A percentile compares a stretch with the other conserved stretches of the same genome.
Conservation (phyloP, 306 rosid genomes). For the Malus sylvestris region DNA sequence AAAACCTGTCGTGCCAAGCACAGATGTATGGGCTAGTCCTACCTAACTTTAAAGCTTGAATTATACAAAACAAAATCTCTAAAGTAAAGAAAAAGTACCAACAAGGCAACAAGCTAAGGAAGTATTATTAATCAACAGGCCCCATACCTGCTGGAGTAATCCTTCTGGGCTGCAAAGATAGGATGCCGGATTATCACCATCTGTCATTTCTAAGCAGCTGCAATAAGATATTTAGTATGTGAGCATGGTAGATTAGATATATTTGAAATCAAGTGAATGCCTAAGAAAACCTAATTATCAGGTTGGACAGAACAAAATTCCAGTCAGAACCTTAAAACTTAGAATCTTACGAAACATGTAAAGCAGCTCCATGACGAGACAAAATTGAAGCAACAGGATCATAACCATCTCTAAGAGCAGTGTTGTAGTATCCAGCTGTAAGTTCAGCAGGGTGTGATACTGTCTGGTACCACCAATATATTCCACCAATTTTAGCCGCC, state of each 20-base stretch:
- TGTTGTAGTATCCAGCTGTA: slow-evolving; percentile 36
- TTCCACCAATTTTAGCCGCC: slow-evolving; percentile 35
- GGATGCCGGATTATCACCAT: slow-evolving; percentile 9
- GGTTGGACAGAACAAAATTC: neutral
- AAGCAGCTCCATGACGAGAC: slow-evolving; percentile 34
- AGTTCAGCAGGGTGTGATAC: slow-evolving; percentile 32
- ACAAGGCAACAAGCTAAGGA: neutral
- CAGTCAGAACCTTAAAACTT: neutral
- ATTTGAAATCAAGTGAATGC: neutral
- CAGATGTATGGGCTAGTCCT: neutral
- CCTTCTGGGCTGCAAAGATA: slow-evolving; percentile 33
- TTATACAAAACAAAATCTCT: neutral
- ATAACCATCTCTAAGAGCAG: slow-evolving; percentile 27
- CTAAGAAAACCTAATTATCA: neutral
- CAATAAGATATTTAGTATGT: slow-evolving; percentile 3
- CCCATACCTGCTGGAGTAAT: slow-evolving; percentile 26
- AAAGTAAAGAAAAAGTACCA: neutral
- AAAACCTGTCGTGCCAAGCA: neutral
- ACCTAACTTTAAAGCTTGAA: neutral
- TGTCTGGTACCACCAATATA: slow-evolving; percentile 32
- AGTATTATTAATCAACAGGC: neutral
- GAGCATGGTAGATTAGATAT: neutral
- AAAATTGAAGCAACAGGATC: slow-evolving; percentile 25
- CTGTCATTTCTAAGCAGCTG: slow-evolving; percentile 38
- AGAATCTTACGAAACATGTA: slow-evolving; percentile 29